A percentile compares a stretch with the other conserved stretches of the same genome.
These are phyloP conservation scores for Beta macrorhiza DNA, from an alignment of 179 eudicot genomes.

Conservation along the genomic window DNA sequence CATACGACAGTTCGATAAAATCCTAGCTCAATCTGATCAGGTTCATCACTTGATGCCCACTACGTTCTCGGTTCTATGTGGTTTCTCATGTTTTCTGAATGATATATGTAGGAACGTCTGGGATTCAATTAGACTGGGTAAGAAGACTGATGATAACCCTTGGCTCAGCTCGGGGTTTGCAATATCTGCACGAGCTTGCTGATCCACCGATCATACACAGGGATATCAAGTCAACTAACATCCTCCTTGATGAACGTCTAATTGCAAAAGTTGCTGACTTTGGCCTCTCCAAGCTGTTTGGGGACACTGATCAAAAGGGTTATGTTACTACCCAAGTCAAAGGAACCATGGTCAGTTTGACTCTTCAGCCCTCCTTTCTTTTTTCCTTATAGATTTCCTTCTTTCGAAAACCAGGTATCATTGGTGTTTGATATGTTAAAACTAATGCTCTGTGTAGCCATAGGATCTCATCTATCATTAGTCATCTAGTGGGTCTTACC, in stretches of 20 bases:
- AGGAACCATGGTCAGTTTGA: slow-evolving; percentile 49
- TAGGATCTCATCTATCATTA: background rate
- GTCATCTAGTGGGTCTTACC: background rate
- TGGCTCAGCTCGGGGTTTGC: slow-evolving; percentile 54
- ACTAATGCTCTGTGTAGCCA: background rate
- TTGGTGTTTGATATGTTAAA: background rate
- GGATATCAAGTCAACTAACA: slow-evolving; percentile 41
- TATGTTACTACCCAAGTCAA: slow-evolving; percentile 54
- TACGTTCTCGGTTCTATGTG: background rate
- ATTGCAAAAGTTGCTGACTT: slow-evolving; percentile 53
- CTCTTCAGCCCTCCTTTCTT: background rate
- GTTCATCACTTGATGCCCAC: background rate
- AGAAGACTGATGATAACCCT: slow-evolving; percentile 45
- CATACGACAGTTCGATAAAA: background rate
- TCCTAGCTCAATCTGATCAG: background rate
- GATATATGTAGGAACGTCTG: slow-evolving; percentile 38
- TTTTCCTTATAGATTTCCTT: background rate
- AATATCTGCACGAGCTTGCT: slow-evolving; percentile 53
- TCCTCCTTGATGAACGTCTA: slow-evolving; percentile 40
- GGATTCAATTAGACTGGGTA: slow-evolving; percentile 46
- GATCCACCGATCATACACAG: slow-evolving; percentile 55
- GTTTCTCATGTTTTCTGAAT: slow-evolving; percentile 8
- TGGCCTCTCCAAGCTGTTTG: slow-evolving; percentile 49
- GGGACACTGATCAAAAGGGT: slow-evolving; percentile 41
- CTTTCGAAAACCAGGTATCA: background rate